Base-by-base conservation (phyloP, 768 basidiomycete species). In the Cubamyces lactineus region DNA sequence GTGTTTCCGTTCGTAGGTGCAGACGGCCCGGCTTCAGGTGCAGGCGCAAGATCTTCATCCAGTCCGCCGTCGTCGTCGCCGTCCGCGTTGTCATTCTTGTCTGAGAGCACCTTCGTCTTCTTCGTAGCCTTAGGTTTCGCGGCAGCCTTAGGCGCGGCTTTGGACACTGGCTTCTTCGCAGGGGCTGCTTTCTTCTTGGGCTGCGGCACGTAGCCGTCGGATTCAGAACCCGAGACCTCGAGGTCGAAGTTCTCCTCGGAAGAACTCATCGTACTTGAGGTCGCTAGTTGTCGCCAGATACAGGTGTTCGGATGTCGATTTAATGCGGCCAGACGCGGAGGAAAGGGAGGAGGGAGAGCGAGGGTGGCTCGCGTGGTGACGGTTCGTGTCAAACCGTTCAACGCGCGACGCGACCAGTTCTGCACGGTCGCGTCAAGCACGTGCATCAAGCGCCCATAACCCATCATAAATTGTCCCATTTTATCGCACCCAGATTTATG, bases 211-310 rank as follows among this genome's bases (percentile, higher is more conserved):
- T 85, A 91, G 68, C 80, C 85, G 0, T 92, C 91, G 16, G 87
- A 89, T 54, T 88, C 91, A 6, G 76, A 78, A 26, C 82, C 83
- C 3, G 70, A 71, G 66, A 82, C 73, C 63, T 85, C 81, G 51
- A 89, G 67, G 64, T 86, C 84, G 53, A 87, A 91, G 66, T 80
- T 84, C 74, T 92, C 91, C 70, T 88, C 89, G 12, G 88, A 88
- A 57, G 87, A 88, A 74, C 86, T 89, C 91, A 92, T 91, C 48
- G 49, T 64, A 24, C 24, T 45, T 21, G 45, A 38, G 41, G 60
- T 41, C 51, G 41, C 40, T 17, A 43, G 41, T 45, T 9, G 23
- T 51, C 34, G 50, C 34, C 34, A 11, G 15, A 5, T 1, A 2
- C 23, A 5, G 21, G 28, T 26, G 45, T 28, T 13, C 16, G 52